Conservation (phyloP, 371 early-diverging fungal species). For the Mortierella sp. region DNA sequence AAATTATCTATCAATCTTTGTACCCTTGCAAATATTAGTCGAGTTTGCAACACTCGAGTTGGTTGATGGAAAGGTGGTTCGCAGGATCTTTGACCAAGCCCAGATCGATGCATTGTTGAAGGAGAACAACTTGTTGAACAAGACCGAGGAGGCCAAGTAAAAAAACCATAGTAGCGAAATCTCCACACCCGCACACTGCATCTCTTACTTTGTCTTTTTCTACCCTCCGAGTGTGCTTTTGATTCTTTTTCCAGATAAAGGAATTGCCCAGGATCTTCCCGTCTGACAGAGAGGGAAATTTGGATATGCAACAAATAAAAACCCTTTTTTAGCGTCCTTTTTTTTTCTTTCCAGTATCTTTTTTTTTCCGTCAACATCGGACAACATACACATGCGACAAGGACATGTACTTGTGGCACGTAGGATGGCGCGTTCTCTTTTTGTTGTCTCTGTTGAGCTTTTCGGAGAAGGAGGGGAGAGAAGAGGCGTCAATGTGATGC, state of each 20-base stretch:
- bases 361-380: too few species aligned
- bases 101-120: slow-evolving; percentile 59
- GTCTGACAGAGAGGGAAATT: neutral
- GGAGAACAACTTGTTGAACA: slow-evolving; percentile 55
- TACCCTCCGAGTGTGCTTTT: too few species aligned
- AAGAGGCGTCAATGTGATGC: too few species aligned
- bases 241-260: neutral
- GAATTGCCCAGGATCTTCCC: neutral
- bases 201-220: neutral
- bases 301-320: neutral
- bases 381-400: too few species aligned
- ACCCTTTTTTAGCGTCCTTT: neutral
- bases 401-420: too few species aligned
- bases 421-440: too few species aligned
- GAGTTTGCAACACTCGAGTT: slow-evolving; percentile 60
- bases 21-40: slow-evolving; percentile 29
- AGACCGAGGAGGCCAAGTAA: slow-evolving; percentile 58
- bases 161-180: neutral
- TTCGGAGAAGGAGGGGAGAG: too few species aligned
- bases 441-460: too few species aligned
- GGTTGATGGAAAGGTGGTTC: slow-evolving; percentile 54
- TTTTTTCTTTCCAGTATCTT: neutral
- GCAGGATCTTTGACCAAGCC: slow-evolving; percentile 45
- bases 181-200: neutral
- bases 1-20: neutral